Evolutionary conservation across 2,329 filamentous ascomycete species (phyloP).

Genomic region (Colletotrichum tropicale): DNA sequence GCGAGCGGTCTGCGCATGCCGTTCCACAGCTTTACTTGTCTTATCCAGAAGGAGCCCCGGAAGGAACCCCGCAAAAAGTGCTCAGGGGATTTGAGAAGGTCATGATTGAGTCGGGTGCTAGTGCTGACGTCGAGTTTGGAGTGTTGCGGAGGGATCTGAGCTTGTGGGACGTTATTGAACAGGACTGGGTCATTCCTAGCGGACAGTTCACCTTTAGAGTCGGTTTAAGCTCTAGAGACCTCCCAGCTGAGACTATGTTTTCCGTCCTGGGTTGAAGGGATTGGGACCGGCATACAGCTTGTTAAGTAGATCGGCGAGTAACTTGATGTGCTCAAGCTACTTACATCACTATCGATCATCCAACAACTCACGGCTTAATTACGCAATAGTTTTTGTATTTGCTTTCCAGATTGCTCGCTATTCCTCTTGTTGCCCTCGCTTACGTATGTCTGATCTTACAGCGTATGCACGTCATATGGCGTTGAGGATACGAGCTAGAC

Average conservation of each 20-base stretch:
- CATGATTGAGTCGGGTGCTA: conserved; percentile 39
- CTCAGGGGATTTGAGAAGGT: conserved; percentile 54
- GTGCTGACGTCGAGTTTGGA: conserved; percentile 39
- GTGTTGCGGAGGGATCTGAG: conserved; percentile 53
- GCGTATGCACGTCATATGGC: background rate
- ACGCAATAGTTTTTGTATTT: fast-evolving
- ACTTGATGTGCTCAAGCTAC: fast-evolving
- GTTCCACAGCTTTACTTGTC: conserved; percentile 60
- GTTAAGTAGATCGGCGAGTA: fast-evolving
- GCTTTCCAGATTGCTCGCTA: fast-evolving
- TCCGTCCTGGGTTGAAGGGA: background rate
- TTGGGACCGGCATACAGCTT: fast-evolving
- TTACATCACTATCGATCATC: fast-evolving
- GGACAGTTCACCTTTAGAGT: conserved; percentile 13
- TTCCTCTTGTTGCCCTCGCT: background rate
- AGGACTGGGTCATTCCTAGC: conserved; percentile 55
- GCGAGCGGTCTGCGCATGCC: conserved; percentile 53
- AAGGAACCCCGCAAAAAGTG: conserved; percentile 33
- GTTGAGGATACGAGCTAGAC: background rate
- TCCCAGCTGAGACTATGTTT: background rate
- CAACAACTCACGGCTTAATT: background rate
- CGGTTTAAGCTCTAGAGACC: background rate
- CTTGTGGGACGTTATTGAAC: conserved; percentile 49
- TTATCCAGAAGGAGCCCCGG: background rate
- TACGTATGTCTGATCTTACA: background rate